Evolutionary conservation across 805 yeast genomes (phyloP), one percentile per base, ranked within the genome.

Genomic region (Candida silvicultrix): DNA sequence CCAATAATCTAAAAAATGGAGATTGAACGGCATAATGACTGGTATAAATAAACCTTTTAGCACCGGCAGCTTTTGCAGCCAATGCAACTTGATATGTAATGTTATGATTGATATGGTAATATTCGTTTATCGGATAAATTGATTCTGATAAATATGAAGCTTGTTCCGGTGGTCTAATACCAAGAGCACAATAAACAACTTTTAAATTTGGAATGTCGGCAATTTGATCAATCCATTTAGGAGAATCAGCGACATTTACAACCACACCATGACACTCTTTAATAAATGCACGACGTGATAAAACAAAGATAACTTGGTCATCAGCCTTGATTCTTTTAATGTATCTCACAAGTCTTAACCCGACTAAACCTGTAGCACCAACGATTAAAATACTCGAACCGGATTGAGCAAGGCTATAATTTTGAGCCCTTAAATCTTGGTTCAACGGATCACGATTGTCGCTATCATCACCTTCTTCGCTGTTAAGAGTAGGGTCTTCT

Each of bases 1-100:
- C 73, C 53, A 51, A 66, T 92, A 58, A 45, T 15, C 85, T 68
- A 16, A 87, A 80, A 14, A 85, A 75, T 66, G 6, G 89, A 77
- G 2, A 89, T 74, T 9, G 35, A 4, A 49, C 45, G n/a, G 35
- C 23, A 19, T 36, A 41, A 16, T 42, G 35, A 48, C 53, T 48
- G 12, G 45, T 41, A 28, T 45, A 39, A 6, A 52, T 43, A 34
- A 52, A 52, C 3, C 41, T 48, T 20, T 36, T 19, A 12, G 43
- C 53, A 15, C 49, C 48, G 16, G 45, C 38, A 2, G 32, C 18
- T 42, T 45, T 52, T 10, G 55, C 42, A 16, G 49, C 44, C 14
- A 11, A 22, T 3, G 53, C 55, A 23, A 52, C 34, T 38, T 52
- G 55, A n/a, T 36, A 38, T 22, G 31, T 45, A 36, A 52, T 37